Evolutionary conservation across 805 yeast species (phyloP).

Genomic region (Pichia thaimueangensis): DNA sequence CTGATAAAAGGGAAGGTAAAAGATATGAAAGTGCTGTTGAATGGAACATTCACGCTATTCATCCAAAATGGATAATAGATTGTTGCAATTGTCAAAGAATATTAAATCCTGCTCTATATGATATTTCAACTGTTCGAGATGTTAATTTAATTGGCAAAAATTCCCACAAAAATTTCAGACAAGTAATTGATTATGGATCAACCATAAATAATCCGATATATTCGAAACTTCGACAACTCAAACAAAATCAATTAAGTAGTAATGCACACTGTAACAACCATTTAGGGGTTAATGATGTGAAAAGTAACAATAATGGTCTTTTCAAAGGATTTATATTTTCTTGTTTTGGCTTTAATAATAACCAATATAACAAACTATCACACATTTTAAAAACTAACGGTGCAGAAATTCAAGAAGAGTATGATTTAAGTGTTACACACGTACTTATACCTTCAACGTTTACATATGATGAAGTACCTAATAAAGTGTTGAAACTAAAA

Average conservation of each 20-base stretch:
- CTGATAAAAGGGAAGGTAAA: slow-evolving; percentile 46
- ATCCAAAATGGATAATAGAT: slow-evolving; percentile 46
- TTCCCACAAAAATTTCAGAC: slow-evolving; percentile 26
- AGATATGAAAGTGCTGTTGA: slow-evolving; percentile 46
- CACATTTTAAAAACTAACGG: slow-evolving; percentile 18
- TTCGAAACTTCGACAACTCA: neutral
- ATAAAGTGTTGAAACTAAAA: slow-evolving; percentile 10
- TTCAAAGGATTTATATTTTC: slow-evolving; percentile 40
- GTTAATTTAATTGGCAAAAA: slow-evolving; percentile 20
- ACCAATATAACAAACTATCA: slow-evolving; percentile 16
- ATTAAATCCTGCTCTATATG: slow-evolving; percentile 36
- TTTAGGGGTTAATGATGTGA: too few species aligned
- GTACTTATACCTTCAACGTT: slow-evolving; percentile 24
- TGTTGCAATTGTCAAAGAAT: slow-evolving; percentile 39
- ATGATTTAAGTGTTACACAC: slow-evolving; percentile 32
- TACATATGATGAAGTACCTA: slow-evolving; percentile 15
- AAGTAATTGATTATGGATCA: slow-evolving; percentile 10
- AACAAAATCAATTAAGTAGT: neutral
- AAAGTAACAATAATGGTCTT: slow-evolving; percentile 17
- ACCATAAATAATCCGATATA: slow-evolving; percentile 6
- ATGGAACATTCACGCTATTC: slow-evolving; percentile 47
- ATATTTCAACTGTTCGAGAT: slow-evolving; percentile 20
- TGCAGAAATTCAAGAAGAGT: slow-evolving; percentile 17
- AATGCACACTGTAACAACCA: too few species aligned
- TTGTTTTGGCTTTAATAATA: slow-evolving; percentile 25